Percentiles rank a stretch among this genome's conserved stretches.
Conservation (phyloP, 2,329 filamentous ascomycete genomes). For the Akanthomyces uredinophilus region DNA sequence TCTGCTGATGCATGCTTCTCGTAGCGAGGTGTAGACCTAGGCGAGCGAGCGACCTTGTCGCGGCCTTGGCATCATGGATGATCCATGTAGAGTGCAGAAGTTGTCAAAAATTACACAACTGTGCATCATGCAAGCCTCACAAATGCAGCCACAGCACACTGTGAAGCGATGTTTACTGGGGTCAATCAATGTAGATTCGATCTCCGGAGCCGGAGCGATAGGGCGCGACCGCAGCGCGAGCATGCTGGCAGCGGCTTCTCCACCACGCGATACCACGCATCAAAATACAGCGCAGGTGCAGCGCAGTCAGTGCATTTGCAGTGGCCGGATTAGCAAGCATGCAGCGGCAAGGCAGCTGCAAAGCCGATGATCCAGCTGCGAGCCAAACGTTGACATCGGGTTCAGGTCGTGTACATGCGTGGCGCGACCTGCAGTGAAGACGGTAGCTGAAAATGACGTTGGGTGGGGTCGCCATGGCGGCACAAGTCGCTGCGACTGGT, state of each 20-base stretch:
- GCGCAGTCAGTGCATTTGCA: not conserved
- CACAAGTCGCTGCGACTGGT: slow-evolving; percentile 5
- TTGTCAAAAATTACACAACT: not conserved
- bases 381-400: not conserved
- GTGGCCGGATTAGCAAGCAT: not conserved
- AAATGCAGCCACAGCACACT: not conserved
- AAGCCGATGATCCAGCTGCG: slow-evolving; percentile 9
- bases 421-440: slow-evolving; percentile 14
- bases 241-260: not conserved
- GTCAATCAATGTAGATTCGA: slow-evolving; percentile 2
- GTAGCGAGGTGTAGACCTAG: not conserved
- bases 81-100: not conserved
- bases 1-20: not conserved
- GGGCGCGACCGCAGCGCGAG: not conserved
- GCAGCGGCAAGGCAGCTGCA: not conserved
- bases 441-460: slow-evolving; percentile 14
- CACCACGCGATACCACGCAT: not conserved
- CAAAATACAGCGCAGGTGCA: not conserved
- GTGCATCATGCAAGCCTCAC: not conserved
- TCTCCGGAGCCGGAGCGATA: slow-evolving; percentile 10
- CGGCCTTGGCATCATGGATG: slow-evolving; percentile 1
- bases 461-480: slow-evolving; percentile 5
- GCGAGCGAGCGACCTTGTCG: not conserved
- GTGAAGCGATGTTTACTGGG: not conserved
- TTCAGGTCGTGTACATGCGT: slow-evolving; percentile 1